Evolutionary conservation across 202 grass and related monocot genomes (phyloP).

Genomic region (Zizania palustris): DNA sequence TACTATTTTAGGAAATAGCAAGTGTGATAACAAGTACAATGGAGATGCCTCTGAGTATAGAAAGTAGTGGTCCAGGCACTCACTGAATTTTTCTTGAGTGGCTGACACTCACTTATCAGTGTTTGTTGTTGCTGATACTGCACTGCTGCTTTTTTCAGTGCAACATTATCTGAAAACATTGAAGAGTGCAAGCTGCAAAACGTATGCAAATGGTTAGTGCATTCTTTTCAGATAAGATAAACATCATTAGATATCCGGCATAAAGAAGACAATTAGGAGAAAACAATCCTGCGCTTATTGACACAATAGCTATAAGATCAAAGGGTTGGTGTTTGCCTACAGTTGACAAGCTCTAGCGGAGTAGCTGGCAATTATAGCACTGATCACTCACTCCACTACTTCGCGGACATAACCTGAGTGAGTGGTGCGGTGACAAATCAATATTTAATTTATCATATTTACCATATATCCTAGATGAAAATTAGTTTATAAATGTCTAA

Average conservation of each 20-base stretch:
- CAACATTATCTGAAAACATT: neutral
- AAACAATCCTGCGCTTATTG: neutral
- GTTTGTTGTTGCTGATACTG: neutral
- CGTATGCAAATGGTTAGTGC: neutral
- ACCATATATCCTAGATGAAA: too few species aligned
- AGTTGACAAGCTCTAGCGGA: neutral
- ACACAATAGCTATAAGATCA: neutral
- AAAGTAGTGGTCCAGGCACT: constrained; percentile 23
- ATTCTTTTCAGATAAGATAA: neutral
- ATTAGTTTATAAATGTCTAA: too few species aligned
- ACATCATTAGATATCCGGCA: neutral
- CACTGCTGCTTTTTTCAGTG: neutral
- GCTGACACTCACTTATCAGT: neutral
- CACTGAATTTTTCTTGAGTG: constrained; percentile 15
- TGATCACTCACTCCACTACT: neutral
- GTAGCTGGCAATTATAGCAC: neutral
- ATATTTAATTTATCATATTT: too few species aligned
- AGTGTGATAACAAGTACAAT: too few species aligned
- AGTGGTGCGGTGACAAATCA: too few species aligned
- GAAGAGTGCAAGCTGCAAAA: neutral
- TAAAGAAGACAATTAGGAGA: neutral
- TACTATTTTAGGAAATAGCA: too few species aligned
- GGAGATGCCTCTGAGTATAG: constrained; percentile 19
- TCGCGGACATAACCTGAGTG: too few species aligned
- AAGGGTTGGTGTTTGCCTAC: neutral